phyloP scores from a whole-genome alignment of 1,284 basidiomycete species.

The Fomitopsis pinicola region DNA sequence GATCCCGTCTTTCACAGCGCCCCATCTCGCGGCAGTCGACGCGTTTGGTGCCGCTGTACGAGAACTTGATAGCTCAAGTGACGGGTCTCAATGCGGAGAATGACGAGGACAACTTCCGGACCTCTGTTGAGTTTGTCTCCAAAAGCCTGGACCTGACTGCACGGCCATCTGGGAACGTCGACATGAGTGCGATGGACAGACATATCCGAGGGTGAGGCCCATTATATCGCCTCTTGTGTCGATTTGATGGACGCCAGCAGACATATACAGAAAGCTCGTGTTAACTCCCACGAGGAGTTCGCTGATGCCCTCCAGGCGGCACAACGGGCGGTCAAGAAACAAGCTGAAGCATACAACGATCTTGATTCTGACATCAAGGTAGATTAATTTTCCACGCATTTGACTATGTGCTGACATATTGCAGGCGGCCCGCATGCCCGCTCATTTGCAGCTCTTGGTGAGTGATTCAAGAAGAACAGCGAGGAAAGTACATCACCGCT shows the following conservation, averaged over 20 bases:
- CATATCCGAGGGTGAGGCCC: slow-evolving; percentile 52
- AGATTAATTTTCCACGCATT: slow-evolving; percentile 6
- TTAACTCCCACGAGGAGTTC: slow-evolving; percentile 56
- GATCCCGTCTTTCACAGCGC: slow-evolving; percentile 51
- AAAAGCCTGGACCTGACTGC: slow-evolving; percentile 44
- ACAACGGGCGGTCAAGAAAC: slow-evolving; percentile 44
- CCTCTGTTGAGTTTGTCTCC: slow-evolving; percentile 47
- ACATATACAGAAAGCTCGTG: slow-evolving; percentile 61
- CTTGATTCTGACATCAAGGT: slow-evolving; percentile 66
- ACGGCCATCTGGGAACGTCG: slow-evolving; percentile 51
- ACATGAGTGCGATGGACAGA: slow-evolving; percentile 50
- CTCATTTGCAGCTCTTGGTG: slow-evolving; percentile 70
- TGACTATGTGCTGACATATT: background rate
- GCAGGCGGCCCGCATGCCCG: slow-evolving; percentile 55
- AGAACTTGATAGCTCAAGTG: slow-evolving; percentile 52
- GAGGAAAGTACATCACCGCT: background rate
- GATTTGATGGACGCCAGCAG: slow-evolving; percentile 10
- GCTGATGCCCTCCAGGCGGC: slow-evolving; percentile 54
- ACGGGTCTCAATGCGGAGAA: slow-evolving; percentile 31
- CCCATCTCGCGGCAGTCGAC: slow-evolving; percentile 44
- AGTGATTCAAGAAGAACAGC: slow-evolving; percentile 11
- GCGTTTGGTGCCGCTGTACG: slow-evolving; percentile 49
- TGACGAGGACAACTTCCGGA: slow-evolving; percentile 44
- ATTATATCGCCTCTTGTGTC: slow-evolving; percentile 1
- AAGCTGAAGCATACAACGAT: slow-evolving; percentile 45